Evolutionary conservation across 306 rosid genomes (phyloP).

Genomic region (Vicia faba): DNA sequence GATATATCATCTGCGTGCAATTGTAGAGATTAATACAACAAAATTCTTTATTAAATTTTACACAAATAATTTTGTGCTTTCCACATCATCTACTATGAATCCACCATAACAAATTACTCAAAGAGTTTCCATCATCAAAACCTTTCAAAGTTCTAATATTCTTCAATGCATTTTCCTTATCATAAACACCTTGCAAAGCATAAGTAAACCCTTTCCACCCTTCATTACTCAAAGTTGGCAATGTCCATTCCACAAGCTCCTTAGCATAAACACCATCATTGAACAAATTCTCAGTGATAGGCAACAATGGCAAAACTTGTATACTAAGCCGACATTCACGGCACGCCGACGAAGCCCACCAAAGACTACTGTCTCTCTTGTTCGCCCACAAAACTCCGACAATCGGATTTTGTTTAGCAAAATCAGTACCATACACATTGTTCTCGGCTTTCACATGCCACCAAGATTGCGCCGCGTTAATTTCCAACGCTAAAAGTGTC

Average conservation of each 20-base stretch:
- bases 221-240: constrained; percentile 67
- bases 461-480: constrained; percentile 74
- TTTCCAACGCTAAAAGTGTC: constrained; percentile 64
- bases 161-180: constrained; percentile 56
- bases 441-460: constrained; percentile 70
- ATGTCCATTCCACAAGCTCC: constrained; percentile 80
- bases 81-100: constrained; percentile 66
- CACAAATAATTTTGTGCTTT: not conserved
- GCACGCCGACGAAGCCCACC: constrained; percentile 84
- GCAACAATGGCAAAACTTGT: constrained; percentile 73
- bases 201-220: constrained; percentile 92
- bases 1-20: too few relatives aligned
- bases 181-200: constrained; percentile 72
- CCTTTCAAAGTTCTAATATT: constrained; percentile 61
- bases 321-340: constrained; percentile 79
- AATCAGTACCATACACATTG: constrained; percentile 55
- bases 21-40: too few relatives aligned
- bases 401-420: constrained; percentile 57
- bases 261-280: constrained; percentile 56
- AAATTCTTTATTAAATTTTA: not conserved
- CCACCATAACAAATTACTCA: constrained; percentile 90
- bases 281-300: constrained; percentile 69
- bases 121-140: constrained; percentile 84
- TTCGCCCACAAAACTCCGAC: constrained; percentile 82
- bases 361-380: constrained; percentile 75